Evolutionary conservation across 345 rosid species (phyloP), one percentile per base, ranked within the genome.

Genomic region (Streptanthus diversifolius): DNA sequence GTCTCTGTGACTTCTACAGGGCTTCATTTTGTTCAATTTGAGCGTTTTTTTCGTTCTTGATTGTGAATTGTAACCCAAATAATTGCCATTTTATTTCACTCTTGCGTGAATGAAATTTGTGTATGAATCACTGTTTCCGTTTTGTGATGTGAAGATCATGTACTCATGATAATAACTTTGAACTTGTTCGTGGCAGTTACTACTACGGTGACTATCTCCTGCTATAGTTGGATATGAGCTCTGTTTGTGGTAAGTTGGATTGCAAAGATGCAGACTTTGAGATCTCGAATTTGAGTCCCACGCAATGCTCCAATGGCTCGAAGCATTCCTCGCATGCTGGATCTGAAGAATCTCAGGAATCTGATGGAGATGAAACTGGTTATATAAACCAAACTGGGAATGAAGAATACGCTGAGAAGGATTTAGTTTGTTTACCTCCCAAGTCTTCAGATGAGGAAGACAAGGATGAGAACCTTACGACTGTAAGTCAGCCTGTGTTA

Each of bases 171-270:
- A 9, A 14, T 21, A 36, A 22, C 22, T 56, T 71, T 65, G 25
- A 17, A 19, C 53, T 22, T 73, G 30, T 65, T 11, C 32, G 24
- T 65, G 36, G 75, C 73, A 76, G 81, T 63, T 80, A n/a, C 37
- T 35, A 39, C 52, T 57, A 12, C 35, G 29, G 47, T 67, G 65
- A 52, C 14, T 54, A 10, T 8, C 27, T 12, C 45, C 13, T 25
- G 45, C 64, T 72, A 41, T 66, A 52, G 19, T 82, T 87, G 91
- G 87, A 82, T 68, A 73, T 79, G 22, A 48, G 65, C 78, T 76
- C 82, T 63, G 49, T 63, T 63, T 21, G 32, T 68, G 80, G 69
- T 51, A 70, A 44, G 48, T 22, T 59, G 51, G 76, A 65, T 63
- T 73, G 29, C 33, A 72, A 59, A 69, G 80, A 59, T 52, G 79